Percentiles rank a stretch among this genome's conserved stretches.
phyloP scores from a whole-genome alignment of 1,284 basidiomycete genomes.

The Tilletia indica region DNA sequence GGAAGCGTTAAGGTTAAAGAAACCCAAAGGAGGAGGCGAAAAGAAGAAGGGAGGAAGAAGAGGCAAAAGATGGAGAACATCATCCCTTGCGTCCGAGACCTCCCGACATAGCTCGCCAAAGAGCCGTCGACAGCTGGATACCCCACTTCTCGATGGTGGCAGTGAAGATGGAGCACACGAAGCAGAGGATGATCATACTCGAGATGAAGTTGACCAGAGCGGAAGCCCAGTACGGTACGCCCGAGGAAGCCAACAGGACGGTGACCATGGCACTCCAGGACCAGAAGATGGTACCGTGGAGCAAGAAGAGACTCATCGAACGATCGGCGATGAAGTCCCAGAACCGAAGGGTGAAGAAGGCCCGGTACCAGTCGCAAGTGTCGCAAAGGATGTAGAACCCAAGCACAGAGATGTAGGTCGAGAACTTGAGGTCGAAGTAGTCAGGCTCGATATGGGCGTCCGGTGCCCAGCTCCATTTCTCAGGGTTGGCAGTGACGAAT shows the following conservation, averaged over 20 bases:
- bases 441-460: slow-evolving; percentile 29
- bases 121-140: slow-evolving; percentile 38
- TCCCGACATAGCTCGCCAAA: slow-evolving; percentile 39
- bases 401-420: slow-evolving; percentile 32
- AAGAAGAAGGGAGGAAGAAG: too few relatives aligned
- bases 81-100: slow-evolving; percentile 33
- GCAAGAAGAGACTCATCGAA: slow-evolving; percentile 41
- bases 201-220: slow-evolving; percentile 41
- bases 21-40: too few relatives aligned
- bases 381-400: slow-evolving; percentile 44
- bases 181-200: slow-evolving; percentile 32
- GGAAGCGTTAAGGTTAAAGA: too few relatives aligned
- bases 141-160: slow-evolving; percentile 45
- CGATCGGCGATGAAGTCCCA: slow-evolving; percentile 42
- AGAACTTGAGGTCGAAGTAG: slow-evolving; percentile 5
- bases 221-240: slow-evolving; percentile 42
- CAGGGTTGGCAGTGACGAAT: slow-evolving; percentile 29
- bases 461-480: slow-evolving; percentile 26
- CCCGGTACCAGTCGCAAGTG: slow-evolving; percentile 32
- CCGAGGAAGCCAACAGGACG: slow-evolving; percentile 30
- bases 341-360: slow-evolving; percentile 39
- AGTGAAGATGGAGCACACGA: slow-evolving; percentile 40
- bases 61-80: neutral
- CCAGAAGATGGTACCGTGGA: slow-evolving; percentile 47
- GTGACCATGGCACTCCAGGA: slow-evolving; percentile 43